phyloP scores from a whole-genome alignment of 768 basidiomycete genomes.

The Psilocybe sp. region DNA sequence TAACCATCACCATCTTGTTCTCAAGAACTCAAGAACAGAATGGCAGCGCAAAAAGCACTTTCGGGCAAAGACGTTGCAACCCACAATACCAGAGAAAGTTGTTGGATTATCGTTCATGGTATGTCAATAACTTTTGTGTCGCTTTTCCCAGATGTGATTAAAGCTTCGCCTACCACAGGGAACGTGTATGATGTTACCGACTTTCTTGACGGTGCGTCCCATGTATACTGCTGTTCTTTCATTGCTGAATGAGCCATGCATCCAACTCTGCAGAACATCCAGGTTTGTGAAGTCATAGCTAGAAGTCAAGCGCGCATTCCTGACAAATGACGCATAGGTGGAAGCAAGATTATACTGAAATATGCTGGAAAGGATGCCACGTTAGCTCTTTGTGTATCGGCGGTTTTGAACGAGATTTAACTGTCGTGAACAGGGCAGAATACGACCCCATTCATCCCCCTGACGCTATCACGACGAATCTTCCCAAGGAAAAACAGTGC shows the following conservation, averaged over 20 bases:
- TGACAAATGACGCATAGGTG: constrained; percentile 43
- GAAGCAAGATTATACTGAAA: constrained; percentile 80
- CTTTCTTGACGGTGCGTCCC: constrained; percentile 64
- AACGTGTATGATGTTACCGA: constrained; percentile 80
- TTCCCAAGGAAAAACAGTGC: constrained; percentile 86
- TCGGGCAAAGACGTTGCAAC: constrained; percentile 30
- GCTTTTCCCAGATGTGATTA: neutral
- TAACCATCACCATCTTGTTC: neutral
- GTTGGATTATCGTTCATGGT: constrained; percentile 81
- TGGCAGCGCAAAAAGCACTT: constrained; percentile 21
- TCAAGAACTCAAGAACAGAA: neutral
- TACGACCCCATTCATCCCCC: constrained; percentile 91
- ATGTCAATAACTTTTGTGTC: constrained; percentile 10
- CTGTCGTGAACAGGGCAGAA: constrained; percentile 46
- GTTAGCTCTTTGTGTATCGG: constrained; percentile 34
- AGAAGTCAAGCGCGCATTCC: neutral
- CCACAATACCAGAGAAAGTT: constrained; percentile 31
- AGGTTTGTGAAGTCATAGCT: constrained; percentile 2
- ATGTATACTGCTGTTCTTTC: neutral
- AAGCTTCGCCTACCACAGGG: constrained; percentile 33
- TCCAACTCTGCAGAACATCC: constrained; percentile 51
- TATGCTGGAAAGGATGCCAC: constrained; percentile 91
- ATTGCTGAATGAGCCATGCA: neutral
- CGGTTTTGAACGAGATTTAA: neutral
- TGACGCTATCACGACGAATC: constrained; percentile 72